Evolutionary conservation across 177 flowering plant species (phyloP), one percentile per base, ranked within the genome.

Genomic region (Vitis hybrid): DNA sequence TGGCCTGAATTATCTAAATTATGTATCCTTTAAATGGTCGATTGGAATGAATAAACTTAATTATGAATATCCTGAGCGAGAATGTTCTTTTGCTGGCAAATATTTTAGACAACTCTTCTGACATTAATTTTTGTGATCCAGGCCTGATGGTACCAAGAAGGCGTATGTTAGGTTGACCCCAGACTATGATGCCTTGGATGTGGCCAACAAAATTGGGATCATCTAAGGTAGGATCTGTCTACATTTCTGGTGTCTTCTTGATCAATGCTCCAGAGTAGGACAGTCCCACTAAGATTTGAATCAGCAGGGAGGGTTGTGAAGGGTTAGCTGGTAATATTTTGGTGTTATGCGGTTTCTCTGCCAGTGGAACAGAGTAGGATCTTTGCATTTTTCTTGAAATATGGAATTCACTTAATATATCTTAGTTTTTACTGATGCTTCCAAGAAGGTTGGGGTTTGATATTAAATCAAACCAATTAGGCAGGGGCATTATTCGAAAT

Each of bases 121-220:
- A 63, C 54, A 48, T 30, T 57, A 50, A 56, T 51, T 62, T 12
- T 66, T 62, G 14, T 68, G 62, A 49, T 72, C 3, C 81, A 87
- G 91, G 86, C 91, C 88, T 54, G 91, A 87, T 79, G 91, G 91
- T 21, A 85, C 88, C 7, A 87, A 85, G 80, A 85, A 87, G 78
- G 91, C 91, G 0, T 87, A 87, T 78, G 91, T 87, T 19, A 79
- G 88, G 80, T 72, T 87, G 85, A 87, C 88, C 2, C 87, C 88
- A 6, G 87, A 85, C 50, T 85, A 68, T 40, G 91, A 87, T 82
- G 91, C 91, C 0, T 77, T 87, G 86, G 91, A 87, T 51, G 91
- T 87, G 18, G 91, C 91, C 6, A 87, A 87, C 87, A 87, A 87
- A 66, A 87, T 87, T 40, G 91, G 91, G 7, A 87, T 87, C 8